Percentiles rank a stretch among this genome's conserved stretches.
These are phyloP conservation scores for Debaryomyces maramus DNA, from an alignment of 805 yeast species.

Conservation along the genomic window DNA sequence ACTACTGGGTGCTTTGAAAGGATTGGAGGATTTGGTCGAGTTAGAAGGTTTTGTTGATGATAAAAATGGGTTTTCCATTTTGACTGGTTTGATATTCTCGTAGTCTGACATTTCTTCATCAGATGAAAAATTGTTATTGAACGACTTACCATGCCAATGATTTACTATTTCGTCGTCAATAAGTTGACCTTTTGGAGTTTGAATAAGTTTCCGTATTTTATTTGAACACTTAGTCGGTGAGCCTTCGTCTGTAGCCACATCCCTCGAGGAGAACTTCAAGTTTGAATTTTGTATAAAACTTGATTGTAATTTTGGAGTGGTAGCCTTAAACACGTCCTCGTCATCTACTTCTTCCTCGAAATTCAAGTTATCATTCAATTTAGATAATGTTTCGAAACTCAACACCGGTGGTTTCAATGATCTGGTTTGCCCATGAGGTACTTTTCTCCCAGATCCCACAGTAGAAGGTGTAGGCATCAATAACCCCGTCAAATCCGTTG, in stretches of 20 bases:
- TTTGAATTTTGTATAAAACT: slow-evolving; percentile 5
- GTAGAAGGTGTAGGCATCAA: slow-evolving; percentile 40
- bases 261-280: not conserved
- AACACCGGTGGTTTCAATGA: slow-evolving; percentile 12
- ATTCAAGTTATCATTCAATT: slow-evolving; percentile 22
- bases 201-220: slow-evolving; percentile 13
- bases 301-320: slow-evolving; percentile 10
- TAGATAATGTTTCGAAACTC: slow-evolving; percentile 18
- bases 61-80: slow-evolving; percentile 7
- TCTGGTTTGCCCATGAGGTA: slow-evolving; percentile 4
- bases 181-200: slow-evolving; percentile 32
- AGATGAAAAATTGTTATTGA: slow-evolving; percentile 26
- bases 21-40: not conserved
- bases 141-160: slow-evolving; percentile 41
- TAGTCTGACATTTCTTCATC: slow-evolving; percentile 25
- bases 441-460: slow-evolving; percentile 37
- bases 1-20: not conserved
- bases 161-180: slow-evolving; percentile 32
- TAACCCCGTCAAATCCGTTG: slow-evolving; percentile 12
- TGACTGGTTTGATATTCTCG: slow-evolving; percentile 1
- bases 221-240: not conserved
- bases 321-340: slow-evolving; percentile 1
- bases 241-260: not conserved
- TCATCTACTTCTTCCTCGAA: slow-evolving; percentile 26
- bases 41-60: not conserved